phyloP scores from a whole-genome alignment of 2,329 filamentous ascomycete genomes.

The Ilyonectria sp. region DNA sequence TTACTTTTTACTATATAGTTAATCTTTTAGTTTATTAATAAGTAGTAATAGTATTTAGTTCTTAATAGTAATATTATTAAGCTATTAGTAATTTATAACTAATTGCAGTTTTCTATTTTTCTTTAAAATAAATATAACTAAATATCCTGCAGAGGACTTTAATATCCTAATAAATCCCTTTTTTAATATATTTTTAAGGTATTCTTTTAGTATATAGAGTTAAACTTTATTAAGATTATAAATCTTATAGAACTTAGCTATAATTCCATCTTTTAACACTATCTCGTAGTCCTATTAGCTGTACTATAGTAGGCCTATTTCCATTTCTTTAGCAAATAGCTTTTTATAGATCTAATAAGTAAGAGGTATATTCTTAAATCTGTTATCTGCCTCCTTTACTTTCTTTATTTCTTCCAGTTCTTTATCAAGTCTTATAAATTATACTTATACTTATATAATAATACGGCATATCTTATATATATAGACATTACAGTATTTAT shows the following conservation, averaged over 20 bases:
- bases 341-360: constrained; percentile 16
- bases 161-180: constrained; percentile 17
- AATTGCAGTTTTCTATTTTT: no score
- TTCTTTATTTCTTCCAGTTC: constrained; percentile 12
- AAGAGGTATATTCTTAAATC: constrained; percentile 13
- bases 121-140: no score
- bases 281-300: constrained; percentile 27
- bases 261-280: constrained; percentile 11
- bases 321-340: constrained; percentile 27
- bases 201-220: constrained; percentile 19
- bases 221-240: constrained; percentile 31
- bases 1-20: no score
- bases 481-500: not conserved
- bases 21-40: no score
- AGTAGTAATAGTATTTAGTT: no score
- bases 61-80: no score
- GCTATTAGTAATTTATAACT: no score
- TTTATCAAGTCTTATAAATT: constrained; percentile 2
- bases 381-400: not conserved
- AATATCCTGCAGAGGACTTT: not conserved
- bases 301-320: constrained; percentile 22
- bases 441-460: not conserved
- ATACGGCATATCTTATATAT: not conserved
- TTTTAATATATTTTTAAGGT: constrained; percentile 17
- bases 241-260: constrained; percentile 3